These are phyloP conservation scores for Nymphaea thermarum DNA, from an alignment of 164 flowering plant species.

Conservation along the genomic window DNA sequence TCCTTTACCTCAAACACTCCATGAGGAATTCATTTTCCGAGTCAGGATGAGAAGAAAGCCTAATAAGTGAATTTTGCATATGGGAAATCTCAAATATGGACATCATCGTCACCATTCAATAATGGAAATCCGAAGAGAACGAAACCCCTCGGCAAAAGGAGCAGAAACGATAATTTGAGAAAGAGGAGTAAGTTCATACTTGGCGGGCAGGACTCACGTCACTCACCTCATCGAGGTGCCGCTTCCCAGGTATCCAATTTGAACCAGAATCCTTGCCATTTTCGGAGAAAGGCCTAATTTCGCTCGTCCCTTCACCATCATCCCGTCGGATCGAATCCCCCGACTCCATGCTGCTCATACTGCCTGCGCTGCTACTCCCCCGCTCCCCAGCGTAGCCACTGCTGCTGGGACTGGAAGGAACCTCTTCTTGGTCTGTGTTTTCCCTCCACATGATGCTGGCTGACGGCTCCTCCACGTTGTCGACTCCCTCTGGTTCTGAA, in stretches of 20 bases:
- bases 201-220: conserved; percentile 15
- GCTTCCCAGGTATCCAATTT: conserved; percentile 23
- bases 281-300: conserved; percentile 2
- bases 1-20: too few species aligned
- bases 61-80: too few species aligned
- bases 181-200: not conserved
- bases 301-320: conserved; percentile 8
- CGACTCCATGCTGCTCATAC: conserved; percentile 37
- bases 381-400: conserved; percentile 88
- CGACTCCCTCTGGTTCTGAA: not conserved
- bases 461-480: conserved; percentile 1
- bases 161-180: not conserved
- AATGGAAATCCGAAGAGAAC: too few species aligned
- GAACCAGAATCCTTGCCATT: conserved; percentile 7
- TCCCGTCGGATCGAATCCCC: conserved; percentile 8
- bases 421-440: conserved; percentile 36
- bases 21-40: too few species aligned
- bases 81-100: too few species aligned
- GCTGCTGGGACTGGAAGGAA: conserved; percentile 62
- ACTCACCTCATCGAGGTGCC: conserved; percentile 24
- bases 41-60: too few species aligned
- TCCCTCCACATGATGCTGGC: conserved; percentile 17
- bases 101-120: too few species aligned
- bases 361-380: conserved; percentile 51
- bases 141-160: not conserved